Evolutionary conservation across 768 basidiomycete genomes (phyloP), one percentile per base, ranked within the genome.

Genomic region (Termitomyces eurrhizus): DNA sequence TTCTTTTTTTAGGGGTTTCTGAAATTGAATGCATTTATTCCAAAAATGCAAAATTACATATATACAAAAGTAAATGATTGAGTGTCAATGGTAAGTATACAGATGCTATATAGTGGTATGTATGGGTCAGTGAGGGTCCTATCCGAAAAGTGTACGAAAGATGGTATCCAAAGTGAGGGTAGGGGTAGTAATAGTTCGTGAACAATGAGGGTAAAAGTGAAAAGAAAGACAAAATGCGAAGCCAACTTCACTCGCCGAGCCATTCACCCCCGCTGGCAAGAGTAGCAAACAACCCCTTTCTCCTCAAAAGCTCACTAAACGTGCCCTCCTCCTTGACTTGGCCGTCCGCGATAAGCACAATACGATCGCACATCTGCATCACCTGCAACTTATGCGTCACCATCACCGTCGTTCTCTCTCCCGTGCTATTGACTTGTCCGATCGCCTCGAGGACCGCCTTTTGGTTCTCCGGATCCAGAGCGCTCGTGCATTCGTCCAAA

Each of bases 401-500:
- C 82, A 98, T 89, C 64, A 98, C 73, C 58, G 92, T 94, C 63
- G 94, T 96, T 58, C 87, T 78, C 24, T 85, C 84, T n/a, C 79
- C 72, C 75, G 84, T 85, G 16, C 18, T 52, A 29, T 58, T 61
- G 52, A 64, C 56, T 52, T 56, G 61, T 16, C 36, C 48, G 9
- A 64, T 58, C 36, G 63, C 44, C 86, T 90, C 65, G 59, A 98
- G 74, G 16, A 98, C 89, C 18, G 83, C 87, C 1, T 82, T 80
- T 74, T 95, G 90, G 73, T 96, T 98, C 66, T 85, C 85, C 1
- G 83, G 78, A 70, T 98, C 95, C 60, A 98, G 75, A 6, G 95
- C 93, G 46, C 86, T 88, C n/a, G 96, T 98, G 70, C 95, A 97
- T 70, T 98, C 96, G 70, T 98, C 96, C 57, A 98, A 77, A 39